Conservation (phyloP, 495 filamentous ascomycete species). For the Lepidopterella palustris region DNA sequence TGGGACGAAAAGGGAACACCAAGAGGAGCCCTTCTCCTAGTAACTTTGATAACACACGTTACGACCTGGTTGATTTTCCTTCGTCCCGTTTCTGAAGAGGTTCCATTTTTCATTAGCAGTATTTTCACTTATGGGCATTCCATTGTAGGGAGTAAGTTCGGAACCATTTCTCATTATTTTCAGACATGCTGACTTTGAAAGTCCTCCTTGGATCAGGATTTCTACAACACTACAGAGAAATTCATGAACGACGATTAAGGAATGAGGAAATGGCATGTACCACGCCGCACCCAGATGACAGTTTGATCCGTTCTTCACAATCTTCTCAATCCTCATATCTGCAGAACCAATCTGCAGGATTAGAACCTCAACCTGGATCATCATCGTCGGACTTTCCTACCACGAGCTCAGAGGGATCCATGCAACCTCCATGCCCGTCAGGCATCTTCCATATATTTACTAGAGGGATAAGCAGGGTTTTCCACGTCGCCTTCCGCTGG, state of each 20-base stretch:
- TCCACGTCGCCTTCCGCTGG: background rate
- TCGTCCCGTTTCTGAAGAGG: background rate
- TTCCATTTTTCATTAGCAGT: background rate
- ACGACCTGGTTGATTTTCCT: background rate
- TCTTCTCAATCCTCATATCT: background rate
- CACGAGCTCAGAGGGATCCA: background rate
- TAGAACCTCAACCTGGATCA: too few species aligned
- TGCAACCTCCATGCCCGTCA: background rate
- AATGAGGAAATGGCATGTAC: background rate
- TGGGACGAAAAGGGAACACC: background rate
- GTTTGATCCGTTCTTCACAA: background rate
- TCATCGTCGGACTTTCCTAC: background rate
- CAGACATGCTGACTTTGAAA: background rate
- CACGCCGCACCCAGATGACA: background rate
- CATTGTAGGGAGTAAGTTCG: background rate
- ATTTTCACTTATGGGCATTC: background rate
- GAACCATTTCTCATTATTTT: background rate
- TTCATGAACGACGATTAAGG: background rate
- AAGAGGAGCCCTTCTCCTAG: background rate
- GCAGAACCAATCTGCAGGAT: too few species aligned
- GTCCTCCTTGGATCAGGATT: background rate
- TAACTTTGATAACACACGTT: background rate
- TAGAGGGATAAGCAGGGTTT: background rate
- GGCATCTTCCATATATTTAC: background rate
- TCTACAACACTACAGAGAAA: background rate